These are phyloP conservation scores for Colletotrichum shisoi DNA, from an alignment of 2,329 filamentous ascomycete species.

Conservation along the genomic window DNA sequence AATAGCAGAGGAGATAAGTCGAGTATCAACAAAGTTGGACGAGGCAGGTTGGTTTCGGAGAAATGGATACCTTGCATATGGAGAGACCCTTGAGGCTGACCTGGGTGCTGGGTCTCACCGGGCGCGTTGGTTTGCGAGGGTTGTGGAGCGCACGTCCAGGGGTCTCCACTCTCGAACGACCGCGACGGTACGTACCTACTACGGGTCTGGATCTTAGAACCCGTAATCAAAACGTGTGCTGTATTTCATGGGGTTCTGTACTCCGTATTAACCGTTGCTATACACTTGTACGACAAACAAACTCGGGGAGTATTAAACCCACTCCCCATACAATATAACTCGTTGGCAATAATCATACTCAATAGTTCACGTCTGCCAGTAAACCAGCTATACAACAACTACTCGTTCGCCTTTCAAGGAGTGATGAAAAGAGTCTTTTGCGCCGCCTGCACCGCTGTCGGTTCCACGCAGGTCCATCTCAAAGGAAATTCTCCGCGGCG, in stretches of 20 bases:
- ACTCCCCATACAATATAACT: neutral
- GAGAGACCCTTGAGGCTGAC: conserved; percentile 32
- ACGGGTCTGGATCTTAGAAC: neutral
- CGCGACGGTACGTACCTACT: neutral
- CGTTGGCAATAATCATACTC: neutral
- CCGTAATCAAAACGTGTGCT: neutral
- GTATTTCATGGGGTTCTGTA: neutral
- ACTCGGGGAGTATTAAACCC: neutral
- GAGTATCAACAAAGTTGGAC: neutral
- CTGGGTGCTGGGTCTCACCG: conserved; percentile 2
- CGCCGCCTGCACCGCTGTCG: neutral
- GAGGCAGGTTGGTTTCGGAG: neutral
- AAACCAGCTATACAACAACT: neutral
- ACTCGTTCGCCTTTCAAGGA: neutral
- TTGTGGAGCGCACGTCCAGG: conserved; percentile 22
- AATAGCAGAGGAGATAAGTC: neutral
- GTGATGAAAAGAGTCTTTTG: neutral
- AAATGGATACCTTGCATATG: conserved; percentile 3
- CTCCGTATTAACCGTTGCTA: neutral
- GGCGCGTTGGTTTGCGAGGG: conserved; percentile 27
- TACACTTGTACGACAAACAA: conserved; percentile 5
- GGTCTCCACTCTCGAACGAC: conserved; percentile 13
- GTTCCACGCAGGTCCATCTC: neutral
- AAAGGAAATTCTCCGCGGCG: neutral
- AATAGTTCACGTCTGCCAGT: neutral